Conservation (phyloP, 345 rosid genomes). For the Populus pruinosa region DNA sequence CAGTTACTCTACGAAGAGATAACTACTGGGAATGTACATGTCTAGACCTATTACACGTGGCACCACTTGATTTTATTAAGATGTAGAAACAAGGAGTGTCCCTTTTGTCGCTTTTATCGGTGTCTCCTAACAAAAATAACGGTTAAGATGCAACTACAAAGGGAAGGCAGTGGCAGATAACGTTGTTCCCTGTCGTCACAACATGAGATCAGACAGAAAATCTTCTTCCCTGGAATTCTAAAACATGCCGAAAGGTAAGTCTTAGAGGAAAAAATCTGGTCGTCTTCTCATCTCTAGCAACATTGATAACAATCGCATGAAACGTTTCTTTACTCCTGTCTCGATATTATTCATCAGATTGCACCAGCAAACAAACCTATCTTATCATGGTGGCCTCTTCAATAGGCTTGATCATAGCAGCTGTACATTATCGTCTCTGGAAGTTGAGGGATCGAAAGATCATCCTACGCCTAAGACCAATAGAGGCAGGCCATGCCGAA, state of each 20-base stretch:
- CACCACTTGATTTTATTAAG: neutral
- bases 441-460: constrained; percentile 54
- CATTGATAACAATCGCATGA: no score
- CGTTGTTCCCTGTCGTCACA: neutral
- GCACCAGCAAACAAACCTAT: constrained; percentile 40
- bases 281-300: no score
- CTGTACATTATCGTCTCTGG: constrained; percentile 44
- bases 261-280: neutral
- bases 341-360: constrained; percentile 27
- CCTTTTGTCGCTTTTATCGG: neutral
- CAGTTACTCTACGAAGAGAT: no score
- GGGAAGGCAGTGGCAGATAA: constrained; percentile 11
- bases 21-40: no score
- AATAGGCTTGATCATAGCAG: constrained; percentile 67
- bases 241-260: constrained; percentile 46
- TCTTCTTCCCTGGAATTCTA: constrained; percentile 13
- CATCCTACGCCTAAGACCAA: constrained; percentile 49
- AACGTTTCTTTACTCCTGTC: neutral
- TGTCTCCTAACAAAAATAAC: constrained; percentile 26
- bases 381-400: constrained; percentile 65
- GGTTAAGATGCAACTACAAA: constrained; percentile 26
- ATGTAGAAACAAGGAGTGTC: neutral
- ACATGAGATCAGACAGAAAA: neutral
- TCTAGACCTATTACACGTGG: no score
- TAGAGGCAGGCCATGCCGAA: constrained; percentile 41